Conservation (phyloP, 1,139 yeast genomes). For the Lodderomyces orthopsilosis region DNA sequence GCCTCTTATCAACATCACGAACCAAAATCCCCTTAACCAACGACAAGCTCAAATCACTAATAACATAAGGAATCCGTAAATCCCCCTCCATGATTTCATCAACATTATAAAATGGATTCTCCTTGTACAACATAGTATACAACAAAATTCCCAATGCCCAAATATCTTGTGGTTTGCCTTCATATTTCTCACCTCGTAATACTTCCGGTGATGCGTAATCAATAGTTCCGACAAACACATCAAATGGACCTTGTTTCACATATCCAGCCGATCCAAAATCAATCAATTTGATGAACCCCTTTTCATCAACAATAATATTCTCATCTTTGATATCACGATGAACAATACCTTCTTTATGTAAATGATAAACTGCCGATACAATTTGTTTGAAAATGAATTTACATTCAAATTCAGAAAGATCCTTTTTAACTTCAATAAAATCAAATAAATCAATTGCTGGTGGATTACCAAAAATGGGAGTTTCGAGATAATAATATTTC, state of each 20-base stretch:
- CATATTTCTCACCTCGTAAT: slow-evolving; percentile 79
- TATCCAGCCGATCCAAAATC: slow-evolving; percentile 97
- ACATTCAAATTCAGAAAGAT: slow-evolving; percentile 76
- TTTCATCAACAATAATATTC: slow-evolving; percentile 80
- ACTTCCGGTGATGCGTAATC: slow-evolving; percentile 98
- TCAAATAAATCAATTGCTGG: slow-evolving; percentile 94
- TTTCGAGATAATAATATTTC: slow-evolving; percentile 82
- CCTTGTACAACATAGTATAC: slow-evolving; percentile 88
- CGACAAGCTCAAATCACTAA: slow-evolving; percentile 56
- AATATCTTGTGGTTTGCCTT: slow-evolving; percentile 90
- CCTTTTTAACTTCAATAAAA: slow-evolving; percentile 76
- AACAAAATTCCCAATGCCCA: slow-evolving; percentile 94
- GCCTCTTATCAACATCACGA: slow-evolving; percentile 62
- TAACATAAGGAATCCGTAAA: slow-evolving; percentile 60
- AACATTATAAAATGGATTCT: slow-evolving; percentile 91
- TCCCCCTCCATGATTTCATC: slow-evolving; percentile 94
- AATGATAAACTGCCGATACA: slow-evolving; percentile 71
- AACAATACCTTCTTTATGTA: slow-evolving; percentile 83
- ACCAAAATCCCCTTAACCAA: slow-evolving; percentile 65
- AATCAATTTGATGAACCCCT: slow-evolving; percentile 75
- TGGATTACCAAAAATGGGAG: slow-evolving; percentile 82
- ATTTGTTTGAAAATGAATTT: slow-evolving; percentile 76
- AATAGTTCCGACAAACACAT: slow-evolving; percentile 93
- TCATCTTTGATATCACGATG: slow-evolving; percentile 97
- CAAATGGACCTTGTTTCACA: slow-evolving; percentile 87